Evolutionary conservation across 1,284 basidiomycete species (phyloP), one percentile per base, ranked within the genome.

Genomic region (Caloboletus inedulis): DNA sequence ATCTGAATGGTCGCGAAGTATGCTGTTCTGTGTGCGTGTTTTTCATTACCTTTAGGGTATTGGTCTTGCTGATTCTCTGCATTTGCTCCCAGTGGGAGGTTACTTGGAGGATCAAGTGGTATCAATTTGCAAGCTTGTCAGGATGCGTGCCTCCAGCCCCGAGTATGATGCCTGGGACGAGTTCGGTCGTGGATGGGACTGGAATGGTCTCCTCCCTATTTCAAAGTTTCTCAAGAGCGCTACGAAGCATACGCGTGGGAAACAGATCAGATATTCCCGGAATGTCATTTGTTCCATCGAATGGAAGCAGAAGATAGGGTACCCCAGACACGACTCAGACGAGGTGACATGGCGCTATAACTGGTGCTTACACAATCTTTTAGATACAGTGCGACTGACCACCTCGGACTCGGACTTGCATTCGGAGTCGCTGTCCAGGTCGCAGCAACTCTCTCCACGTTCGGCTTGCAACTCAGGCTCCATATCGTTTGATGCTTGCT

Each of bases 71-170:
- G 7, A 62, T 39, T 31, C 19, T n/a, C 19, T 27, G 9, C 21
- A 16, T 43, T n/a, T 18, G 1, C 16, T 23, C 23, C 3, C 18
- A 60, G 59, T 4, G 59, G 61, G 21, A 59, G 59, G 33, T 42
- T 63, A 34, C 59, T 60, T 3, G 59, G 59, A 30, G 59, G 59
- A 41, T 62, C 59, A 7, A 60, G 59, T 41, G 59, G 41, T 12
- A 60, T 60, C 34, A 63, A 60, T 35, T 50, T 4, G 16, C 56
- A n/a, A n/a, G n/a, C 23, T 60, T 35, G 59, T 39, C 16, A 62
- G 52, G 34, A 62, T 62, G 59, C 59, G 59, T 40, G 59, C 56
- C 21, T 59, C 59, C 3, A 30, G 51, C 21, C 39, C 47, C 4
- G 62, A 63, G 44, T 63, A 60, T 23, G 23, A 60, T 36, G 43